Percentiles rank a stretch among this genome's conserved stretches.
Conservation (phyloP, 306 rosid species). For the Erythrophleum fordii region DNA sequence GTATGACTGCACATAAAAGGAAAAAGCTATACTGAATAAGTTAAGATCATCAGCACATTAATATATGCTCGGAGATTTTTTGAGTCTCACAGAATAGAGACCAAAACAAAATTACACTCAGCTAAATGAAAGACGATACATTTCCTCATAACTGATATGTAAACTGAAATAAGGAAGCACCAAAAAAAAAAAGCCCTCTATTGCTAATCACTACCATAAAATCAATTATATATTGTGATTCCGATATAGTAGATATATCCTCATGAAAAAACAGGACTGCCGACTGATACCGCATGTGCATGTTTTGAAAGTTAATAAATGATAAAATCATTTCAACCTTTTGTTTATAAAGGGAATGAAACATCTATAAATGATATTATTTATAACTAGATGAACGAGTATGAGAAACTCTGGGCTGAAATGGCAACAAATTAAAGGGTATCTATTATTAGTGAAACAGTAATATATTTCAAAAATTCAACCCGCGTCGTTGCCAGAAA, state of each 20-base stretch:
- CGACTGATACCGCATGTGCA: neutral
- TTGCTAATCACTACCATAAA: neutral
- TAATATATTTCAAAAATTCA: slow-evolving; percentile 10
- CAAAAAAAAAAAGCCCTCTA: neutral
- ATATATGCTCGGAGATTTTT: neutral
- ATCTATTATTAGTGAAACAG: neutral
- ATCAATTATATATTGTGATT: neutral
- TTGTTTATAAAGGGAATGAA: slow-evolving; percentile 6
- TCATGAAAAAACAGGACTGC: slow-evolving; percentile 6
- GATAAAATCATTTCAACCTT: neutral
- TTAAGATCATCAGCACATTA: neutral
- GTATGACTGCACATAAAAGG: slow-evolving; percentile 3
- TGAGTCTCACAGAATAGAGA: slow-evolving; percentile 1
- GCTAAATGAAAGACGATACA: neutral
- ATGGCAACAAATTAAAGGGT: neutral
- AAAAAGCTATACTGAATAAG: slow-evolving; percentile 18
- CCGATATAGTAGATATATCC: neutral
- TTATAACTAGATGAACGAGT: neutral
- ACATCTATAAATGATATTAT: neutral
- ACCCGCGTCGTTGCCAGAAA: neutral
- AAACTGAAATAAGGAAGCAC: slow-evolving; percentile 14
- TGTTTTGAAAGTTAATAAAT: neutral
- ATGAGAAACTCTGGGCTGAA: neutral
- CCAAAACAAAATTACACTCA: neutral
- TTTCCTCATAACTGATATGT: neutral